Percentiles rank a stretch among this genome's conserved stretches.
These are phyloP conservation scores for Jamesozyma hellenica DNA, from an alignment of 805 yeast species.

Conservation along the genomic window DNA sequence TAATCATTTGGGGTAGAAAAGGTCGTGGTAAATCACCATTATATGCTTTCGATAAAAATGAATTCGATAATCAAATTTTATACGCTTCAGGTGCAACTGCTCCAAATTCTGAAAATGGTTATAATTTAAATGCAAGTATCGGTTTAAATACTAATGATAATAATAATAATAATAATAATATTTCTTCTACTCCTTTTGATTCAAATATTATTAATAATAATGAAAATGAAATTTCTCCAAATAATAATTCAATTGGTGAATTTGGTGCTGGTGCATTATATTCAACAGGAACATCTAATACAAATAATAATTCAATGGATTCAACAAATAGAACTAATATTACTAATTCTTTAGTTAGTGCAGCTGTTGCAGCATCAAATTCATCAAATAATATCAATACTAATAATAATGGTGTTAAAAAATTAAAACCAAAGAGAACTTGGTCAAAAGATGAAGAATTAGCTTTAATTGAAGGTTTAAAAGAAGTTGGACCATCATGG, in stretches of 20 bases:
- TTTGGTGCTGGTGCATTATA: background rate
- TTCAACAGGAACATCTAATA: background rate
- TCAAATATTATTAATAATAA: background rate
- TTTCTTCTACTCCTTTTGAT: background rate
- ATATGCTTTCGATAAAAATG: slow-evolving; percentile 14
- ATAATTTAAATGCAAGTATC: background rate
- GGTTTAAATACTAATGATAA: background rate
- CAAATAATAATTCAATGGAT: background rate
- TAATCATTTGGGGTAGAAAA: slow-evolving; percentile 59
- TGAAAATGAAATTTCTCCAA: background rate
- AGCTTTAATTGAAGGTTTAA: slow-evolving; percentile 71
- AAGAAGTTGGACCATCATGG: slow-evolving; percentile 86
- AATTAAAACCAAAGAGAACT: slow-evolving; percentile 24
- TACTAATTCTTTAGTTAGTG: slow-evolving; percentile 14
- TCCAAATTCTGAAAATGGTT: slow-evolving; percentile 1
- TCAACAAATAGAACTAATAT: background rate
- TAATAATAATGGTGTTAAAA: slow-evolving; percentile 12
- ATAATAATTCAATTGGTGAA: background rate
- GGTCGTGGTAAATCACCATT: slow-evolving; percentile 28
- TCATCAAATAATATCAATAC: background rate
- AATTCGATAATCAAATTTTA: slow-evolving; percentile 18
- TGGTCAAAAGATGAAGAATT: slow-evolving; percentile 89
- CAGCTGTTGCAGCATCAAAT: slow-evolving; percentile 19
- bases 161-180: background rate
- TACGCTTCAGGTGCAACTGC: slow-evolving; percentile 16